phyloP scores from a whole-genome alignment of 306 rosid species.

The Dryas alaskensis region DNA sequence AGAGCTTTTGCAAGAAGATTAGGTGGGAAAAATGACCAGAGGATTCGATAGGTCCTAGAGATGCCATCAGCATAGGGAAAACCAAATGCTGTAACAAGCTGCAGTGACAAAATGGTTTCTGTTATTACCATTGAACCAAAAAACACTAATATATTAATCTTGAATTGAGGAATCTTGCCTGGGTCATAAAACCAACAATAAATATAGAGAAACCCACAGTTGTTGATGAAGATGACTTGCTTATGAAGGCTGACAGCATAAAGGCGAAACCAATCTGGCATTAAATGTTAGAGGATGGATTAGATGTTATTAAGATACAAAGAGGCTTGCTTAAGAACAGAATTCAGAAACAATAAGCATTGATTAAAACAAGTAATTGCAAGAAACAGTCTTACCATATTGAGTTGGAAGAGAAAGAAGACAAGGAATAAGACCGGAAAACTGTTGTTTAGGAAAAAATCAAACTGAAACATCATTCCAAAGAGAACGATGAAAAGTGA shows the following conservation, averaged over 20 bases:
- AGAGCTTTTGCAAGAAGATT: slow-evolving; percentile 78
- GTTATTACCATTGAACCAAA: slow-evolving; percentile 19
- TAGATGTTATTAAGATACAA: slow-evolving; percentile 14
- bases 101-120: slow-evolving; percentile 32
- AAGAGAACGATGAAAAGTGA: slow-evolving; percentile 66
- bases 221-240: slow-evolving; percentile 81
- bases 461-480: slow-evolving; percentile 78
- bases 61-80: slow-evolving; percentile 42
- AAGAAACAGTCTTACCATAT: slow-evolving; percentile 57
- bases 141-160: slow-evolving; percentile 16
- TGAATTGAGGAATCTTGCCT: slow-evolving; percentile 52
- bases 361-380: slow-evolving; percentile 20
- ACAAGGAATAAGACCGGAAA: slow-evolving; percentile 55
- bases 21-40: slow-evolving; percentile 88
- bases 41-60: slow-evolving; percentile 20
- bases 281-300: slow-evolving; percentile 19
- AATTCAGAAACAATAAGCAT: slow-evolving; percentile 14
- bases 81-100: slow-evolving; percentile 60
- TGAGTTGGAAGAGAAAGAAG: slow-evolving; percentile 90
- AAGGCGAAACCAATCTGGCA: slow-evolving; percentile 81
- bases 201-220: slow-evolving; percentile 73
- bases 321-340: not conserved
- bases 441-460: slow-evolving; percentile 56
- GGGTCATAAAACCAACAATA: slow-evolving; percentile 80
- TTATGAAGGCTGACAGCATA: slow-evolving; percentile 81